Conservation (phyloP, 2,329 filamentous ascomycete genomes). For the Beauveria pseudobassiana region DNA sequence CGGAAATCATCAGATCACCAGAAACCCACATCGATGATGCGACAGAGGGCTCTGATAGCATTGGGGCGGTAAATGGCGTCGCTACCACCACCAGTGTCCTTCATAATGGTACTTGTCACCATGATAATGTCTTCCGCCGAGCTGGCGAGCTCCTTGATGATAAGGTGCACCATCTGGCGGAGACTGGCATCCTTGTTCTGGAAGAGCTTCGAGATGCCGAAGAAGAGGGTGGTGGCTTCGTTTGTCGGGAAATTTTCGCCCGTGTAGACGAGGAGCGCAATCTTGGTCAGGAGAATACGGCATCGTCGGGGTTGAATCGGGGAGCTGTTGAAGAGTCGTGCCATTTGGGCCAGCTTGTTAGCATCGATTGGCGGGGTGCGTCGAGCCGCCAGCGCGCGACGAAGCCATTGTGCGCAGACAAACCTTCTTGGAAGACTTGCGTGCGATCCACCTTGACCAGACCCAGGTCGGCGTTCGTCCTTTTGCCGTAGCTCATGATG, state of each 20-base stretch:
- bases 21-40: constrained; percentile 81
- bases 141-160: constrained; percentile 93
- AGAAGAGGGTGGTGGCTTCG: constrained; percentile 97
- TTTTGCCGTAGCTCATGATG: constrained; percentile 97
- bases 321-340: constrained; percentile 94
- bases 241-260: constrained; percentile 95
- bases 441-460: constrained; percentile 97
- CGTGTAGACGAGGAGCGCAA: constrained; percentile 90
- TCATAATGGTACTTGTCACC: constrained; percentile 99
- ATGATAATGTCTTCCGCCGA: constrained; percentile 99
- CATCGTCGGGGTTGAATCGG: constrained; percentile 96
- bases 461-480: constrained; percentile 86
- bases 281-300: constrained; percentile 94
- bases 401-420: constrained; percentile 24
- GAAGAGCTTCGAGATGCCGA: constrained; percentile 97
- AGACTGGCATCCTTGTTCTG: constrained; percentile 98
- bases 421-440: constrained; percentile 98
- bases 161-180: constrained; percentile 96
- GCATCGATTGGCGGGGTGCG: constrained; percentile 22
- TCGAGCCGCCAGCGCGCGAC: constrained; percentile 9
- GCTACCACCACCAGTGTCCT: constrained; percentile 92
- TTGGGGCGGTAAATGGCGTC: constrained; percentile 93
- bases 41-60: constrained; percentile 88
- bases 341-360: constrained; percentile 42
- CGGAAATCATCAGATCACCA: background rate